A percentile compares a stretch with the other conserved stretches of the same genome.
Conservation (phyloP, 768 basidiomycete species). For the Boletus huronensis region DNA sequence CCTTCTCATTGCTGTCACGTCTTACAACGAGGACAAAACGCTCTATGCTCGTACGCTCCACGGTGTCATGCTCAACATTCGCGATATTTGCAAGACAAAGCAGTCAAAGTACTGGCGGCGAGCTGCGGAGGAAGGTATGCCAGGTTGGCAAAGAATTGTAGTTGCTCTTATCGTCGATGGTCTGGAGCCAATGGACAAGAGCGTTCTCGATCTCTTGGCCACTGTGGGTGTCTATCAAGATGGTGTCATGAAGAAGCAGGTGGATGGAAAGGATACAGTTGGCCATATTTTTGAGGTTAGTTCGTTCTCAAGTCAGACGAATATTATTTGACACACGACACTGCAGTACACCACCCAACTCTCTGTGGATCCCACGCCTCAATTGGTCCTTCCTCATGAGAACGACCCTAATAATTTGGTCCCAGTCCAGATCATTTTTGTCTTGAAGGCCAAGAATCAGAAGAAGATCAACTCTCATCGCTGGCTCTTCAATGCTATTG, state of each 20-base stretch:
- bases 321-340: conserved; percentile 2
- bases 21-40: conserved; percentile 90
- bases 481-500: conserved; percentile 95
- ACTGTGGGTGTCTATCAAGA: conserved; percentile 94
- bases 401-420: conserved; percentile 91
- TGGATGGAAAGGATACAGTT: conserved; percentile 84
- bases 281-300: conserved; percentile 93
- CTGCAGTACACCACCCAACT: conserved; percentile 92
- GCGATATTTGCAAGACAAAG: conserved; percentile 95
- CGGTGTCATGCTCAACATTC: conserved; percentile 96
- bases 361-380: conserved; percentile 86
- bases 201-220: conserved; percentile 81
- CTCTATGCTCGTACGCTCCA: conserved; percentile 91
- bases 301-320: conserved; percentile 1
- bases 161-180: conserved; percentile 92
- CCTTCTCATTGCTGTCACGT: conserved; percentile 90
- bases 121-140: conserved; percentile 76
- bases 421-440: conserved; percentile 87
- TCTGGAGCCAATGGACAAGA: conserved; percentile 94
- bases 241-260: conserved; percentile 90
- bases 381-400: conserved; percentile 84
- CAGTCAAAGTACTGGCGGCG: conserved; percentile 89
- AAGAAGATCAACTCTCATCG: conserved; percentile 96
- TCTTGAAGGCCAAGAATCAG: conserved; percentile 90
- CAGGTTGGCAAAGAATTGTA: conserved; percentile 88